A percentile compares a stretch with the other conserved stretches of the same genome.
Conservation (phyloP, 495 filamentous ascomycete species). For the Aspergillus ellipticus region DNA sequence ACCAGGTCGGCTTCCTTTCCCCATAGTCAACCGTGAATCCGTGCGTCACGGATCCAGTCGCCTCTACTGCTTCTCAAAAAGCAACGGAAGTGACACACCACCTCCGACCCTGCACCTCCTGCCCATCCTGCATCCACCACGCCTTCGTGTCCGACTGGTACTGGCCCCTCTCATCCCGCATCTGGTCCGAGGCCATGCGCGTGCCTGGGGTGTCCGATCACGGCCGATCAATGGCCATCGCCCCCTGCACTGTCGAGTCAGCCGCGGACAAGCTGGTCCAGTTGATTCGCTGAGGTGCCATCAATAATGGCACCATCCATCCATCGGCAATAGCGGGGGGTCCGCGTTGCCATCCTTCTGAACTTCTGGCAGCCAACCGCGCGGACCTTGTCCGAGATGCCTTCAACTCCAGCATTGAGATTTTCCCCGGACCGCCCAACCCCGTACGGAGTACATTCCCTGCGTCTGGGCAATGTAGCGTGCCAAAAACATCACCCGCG, state of each 20-base stretch:
- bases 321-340: no score
- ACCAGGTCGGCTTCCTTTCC: neutral
- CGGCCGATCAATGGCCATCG: neutral
- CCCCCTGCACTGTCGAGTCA: neutral
- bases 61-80: neutral
- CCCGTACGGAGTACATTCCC: no score
- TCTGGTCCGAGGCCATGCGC: neutral
- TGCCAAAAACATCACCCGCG: no score
- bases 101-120: neutral
- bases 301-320: neutral
- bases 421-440: no score
- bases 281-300: neutral
- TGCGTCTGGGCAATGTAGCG: no score
- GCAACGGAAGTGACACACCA: neutral
- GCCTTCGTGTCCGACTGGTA: neutral
- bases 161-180: neutral
- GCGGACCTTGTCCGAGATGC: neutral
- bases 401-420: neutral
- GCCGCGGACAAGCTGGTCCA: neutral
- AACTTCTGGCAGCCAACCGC: neutral
- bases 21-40: neutral
- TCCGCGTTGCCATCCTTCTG: neutral
- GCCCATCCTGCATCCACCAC: neutral
- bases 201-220: neutral
- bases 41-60: no score